Evolutionary conservation across 2,329 filamentous ascomycete species (phyloP), one percentile per base, ranked within the genome.

Genomic region (Diaporthe longicolla): DNA sequence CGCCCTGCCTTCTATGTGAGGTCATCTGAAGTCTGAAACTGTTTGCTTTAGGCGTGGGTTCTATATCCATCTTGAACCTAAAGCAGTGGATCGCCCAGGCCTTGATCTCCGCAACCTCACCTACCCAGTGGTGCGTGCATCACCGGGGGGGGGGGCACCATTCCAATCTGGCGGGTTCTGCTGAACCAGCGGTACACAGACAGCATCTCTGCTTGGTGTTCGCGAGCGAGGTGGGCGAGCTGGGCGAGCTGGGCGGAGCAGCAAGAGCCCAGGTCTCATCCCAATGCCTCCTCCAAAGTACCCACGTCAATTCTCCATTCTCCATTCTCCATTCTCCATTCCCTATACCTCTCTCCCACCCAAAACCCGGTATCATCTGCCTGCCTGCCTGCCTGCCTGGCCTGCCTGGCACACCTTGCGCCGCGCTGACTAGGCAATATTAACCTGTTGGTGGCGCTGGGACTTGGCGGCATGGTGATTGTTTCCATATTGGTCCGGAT

Each of bases 51-150:
- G 48, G 32, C n/a, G 32, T 68, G 63, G 48, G n/a, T 68, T 54
- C 63, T 68, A 54, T 68, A 68, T 68, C 63, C 48, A 68, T 66
- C 40, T n/a, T 54, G 63, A 66, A 66, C 48, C 48, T 68, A 50
- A 54, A 68, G 48, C 63, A 40, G 63, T 68, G 63, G 63, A 54
- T 15, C 48, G 8, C 48, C 63, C 63, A 50, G 48, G 63, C 63
- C 63, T 54, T 54, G 63, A 68, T 68, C 48, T 54, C 63, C 48
- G 63, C 63, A 21, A 40, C 13, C n/a, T 50, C 63, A 68, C 19
- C 40, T 15, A 15, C 21, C n/a, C 45, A 26, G 32, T 68, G 45
- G 45, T 37, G 45, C 29, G 63, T 66, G 45, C 63, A 35, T 40
- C 63, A 37, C 63, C n/a, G n/a, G 37, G 21, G 63, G 54, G 26